A percentile compares a stretch with the other conserved stretches of the same genome.
phyloP scores from a whole-genome alignment of 1,139 yeast genomes.

The Yamadazyma mexicana region DNA sequence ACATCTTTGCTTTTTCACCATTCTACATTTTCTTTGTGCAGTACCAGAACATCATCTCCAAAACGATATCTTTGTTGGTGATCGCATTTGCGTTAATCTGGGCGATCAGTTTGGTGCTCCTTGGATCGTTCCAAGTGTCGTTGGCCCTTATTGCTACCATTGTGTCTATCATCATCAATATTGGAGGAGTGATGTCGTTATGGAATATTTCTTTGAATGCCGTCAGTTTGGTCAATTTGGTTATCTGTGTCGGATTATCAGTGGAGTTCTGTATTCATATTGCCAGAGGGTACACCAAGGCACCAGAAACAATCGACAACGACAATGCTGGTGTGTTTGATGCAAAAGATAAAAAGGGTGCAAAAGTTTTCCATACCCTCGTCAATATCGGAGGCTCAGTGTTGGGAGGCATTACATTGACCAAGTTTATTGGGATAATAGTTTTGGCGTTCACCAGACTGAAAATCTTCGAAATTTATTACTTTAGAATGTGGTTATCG shows the following conservation, averaged over 20 bases:
- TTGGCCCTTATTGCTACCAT: conserved; percentile 59
- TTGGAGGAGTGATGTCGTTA: conserved; percentile 77
- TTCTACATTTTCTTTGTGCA: conserved; percentile 93
- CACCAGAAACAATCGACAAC: conserved; percentile 16
- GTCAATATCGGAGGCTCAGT: conserved; percentile 83
- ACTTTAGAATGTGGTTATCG: conserved; percentile 94
- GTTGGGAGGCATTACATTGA: conserved; percentile 83
- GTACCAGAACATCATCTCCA: conserved; percentile 60
- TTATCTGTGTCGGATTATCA: conserved; percentile 88
- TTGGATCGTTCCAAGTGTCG: conserved; percentile 70
- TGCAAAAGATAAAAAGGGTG: conserved; percentile 21
- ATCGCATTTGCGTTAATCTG: conserved; percentile 60
- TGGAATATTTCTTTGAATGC: conserved; percentile 85
- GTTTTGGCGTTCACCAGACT: conserved; percentile 86
- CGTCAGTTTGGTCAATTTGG: conserved; percentile 80
- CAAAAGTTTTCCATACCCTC: conserved; percentile 56
- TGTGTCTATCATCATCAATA: conserved; percentile 61
- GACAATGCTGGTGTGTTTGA: conserved; percentile 2
- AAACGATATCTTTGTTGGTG: conserved; percentile 56
- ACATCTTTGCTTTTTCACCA: conserved; percentile 88
- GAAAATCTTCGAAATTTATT: conserved; percentile 85
- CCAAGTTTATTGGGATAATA: conserved; percentile 83
- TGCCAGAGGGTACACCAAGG: conserved; percentile 66
- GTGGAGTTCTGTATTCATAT: conserved; percentile 92
- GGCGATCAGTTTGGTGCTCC: conserved; percentile 51